Base-by-base conservation (phyloP, 2,329 filamentous ascomycete genomes). In the Tetracladium maxilliforme region DNA sequence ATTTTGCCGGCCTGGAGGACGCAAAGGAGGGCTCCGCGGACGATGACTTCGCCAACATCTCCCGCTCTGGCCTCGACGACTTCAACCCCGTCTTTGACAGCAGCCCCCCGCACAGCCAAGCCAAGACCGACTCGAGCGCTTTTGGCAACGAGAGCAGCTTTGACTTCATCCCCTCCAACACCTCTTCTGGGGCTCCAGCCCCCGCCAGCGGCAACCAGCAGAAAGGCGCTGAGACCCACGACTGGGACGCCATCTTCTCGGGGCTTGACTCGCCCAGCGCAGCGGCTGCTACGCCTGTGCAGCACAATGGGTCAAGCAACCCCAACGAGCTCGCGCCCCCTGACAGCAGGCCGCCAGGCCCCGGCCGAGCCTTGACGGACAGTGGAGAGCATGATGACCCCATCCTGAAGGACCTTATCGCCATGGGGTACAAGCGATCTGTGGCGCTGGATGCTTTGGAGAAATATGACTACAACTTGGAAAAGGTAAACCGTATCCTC, bases 221-320 rank as follows among this genome's bases (percentile, higher is more conserved):
- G 48, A 23, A 44, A 47, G n/a, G n/a, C n/a, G n/a, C n/a, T 22
- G 64, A 67, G 10, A 54, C 57, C 17, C 79, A 92, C 38, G 87
- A 95, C 47, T 95, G 90, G 90, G 87, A 95, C 42, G 79, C 83
- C 19, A 82, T 95, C 28, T 95, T 95, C 52, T 78, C 81, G 3
- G 75, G 76, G 14, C 58, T 92, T 6, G 79, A 87, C 38, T 65
- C 64, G 3, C 52, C 64, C 6, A 38, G 46, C 26, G 35, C 48
- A 29, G 29, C 40, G 25, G 16, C 40, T 22, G 43, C 41, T 30
- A 39, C 48, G 14, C 26, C 30, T 10, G 29, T 26, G 22, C 28
- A 30, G 9, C 19, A 25, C 7, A 39, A 38, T 19, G 32, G 26
- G 21, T 32, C 44, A 32, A 36, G 48, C 24, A 41, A 30, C 9